phyloP scores from a whole-genome alignment of 768 basidiomycete species.

The Boletus rubropictus region DNA sequence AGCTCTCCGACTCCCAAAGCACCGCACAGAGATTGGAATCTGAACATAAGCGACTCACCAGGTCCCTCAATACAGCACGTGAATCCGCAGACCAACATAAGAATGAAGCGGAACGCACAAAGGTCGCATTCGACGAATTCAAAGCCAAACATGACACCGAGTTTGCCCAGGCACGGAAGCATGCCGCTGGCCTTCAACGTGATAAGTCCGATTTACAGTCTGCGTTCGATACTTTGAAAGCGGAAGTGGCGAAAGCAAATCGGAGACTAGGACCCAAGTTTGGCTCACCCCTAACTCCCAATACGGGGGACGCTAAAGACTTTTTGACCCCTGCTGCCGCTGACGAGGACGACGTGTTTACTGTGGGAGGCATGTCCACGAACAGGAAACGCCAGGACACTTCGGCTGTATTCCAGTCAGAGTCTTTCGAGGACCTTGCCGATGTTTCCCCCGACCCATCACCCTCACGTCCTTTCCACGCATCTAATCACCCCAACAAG shows the following conservation, averaged over 20 bases:
- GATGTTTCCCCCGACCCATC: conserved; percentile 62
- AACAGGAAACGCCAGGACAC: conserved; percentile 56
- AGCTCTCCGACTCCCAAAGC: conserved; percentile 61
- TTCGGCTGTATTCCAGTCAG: conserved; percentile 41
- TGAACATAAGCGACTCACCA: conserved; percentile 78
- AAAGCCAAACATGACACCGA: conserved; percentile 93
- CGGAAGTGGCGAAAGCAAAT: conserved; percentile 61
- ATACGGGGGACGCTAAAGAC: conserved; percentile 39
- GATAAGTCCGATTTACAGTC: conserved; percentile 92
- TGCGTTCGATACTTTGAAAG: conserved; percentile 68
- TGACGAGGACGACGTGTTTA: conserved; percentile 64
- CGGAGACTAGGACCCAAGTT: conserved; percentile 54
- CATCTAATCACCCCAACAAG: conserved; percentile 68
- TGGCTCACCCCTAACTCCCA: conserved; percentile 71
- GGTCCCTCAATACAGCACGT: conserved; percentile 63
- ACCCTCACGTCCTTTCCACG: conserved; percentile 55
- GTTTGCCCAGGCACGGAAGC: conserved; percentile 84
- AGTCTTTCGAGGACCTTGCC: conserved; percentile 41
- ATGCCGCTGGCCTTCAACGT: conserved; percentile 78
- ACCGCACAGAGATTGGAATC: conserved; percentile 65
- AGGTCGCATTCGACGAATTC: conserved; percentile 58
- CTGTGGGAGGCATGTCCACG: conserved; percentile 53
- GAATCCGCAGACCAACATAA: conserved; percentile 81
- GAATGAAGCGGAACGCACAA: conserved; percentile 74
- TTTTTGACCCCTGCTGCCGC: conserved; percentile 53